phyloP scores from a whole-genome alignment of 345 rosid genomes.

The Salix viminalis region DNA sequence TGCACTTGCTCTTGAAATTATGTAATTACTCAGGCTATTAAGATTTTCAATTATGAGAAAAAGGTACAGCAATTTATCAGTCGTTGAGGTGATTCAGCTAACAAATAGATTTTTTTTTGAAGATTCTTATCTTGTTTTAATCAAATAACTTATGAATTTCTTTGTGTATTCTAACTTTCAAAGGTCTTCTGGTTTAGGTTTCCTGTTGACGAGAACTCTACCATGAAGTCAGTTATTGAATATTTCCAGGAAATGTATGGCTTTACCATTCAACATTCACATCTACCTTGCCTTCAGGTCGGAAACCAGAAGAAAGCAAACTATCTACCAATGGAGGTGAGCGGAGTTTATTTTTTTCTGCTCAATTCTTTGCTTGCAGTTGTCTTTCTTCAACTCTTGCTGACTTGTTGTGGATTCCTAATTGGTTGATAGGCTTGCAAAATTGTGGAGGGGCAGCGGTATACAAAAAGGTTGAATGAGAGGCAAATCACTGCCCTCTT shows the following conservation, averaged over 20 bases:
- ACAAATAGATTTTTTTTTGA: not conserved
- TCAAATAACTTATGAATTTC: not conserved
- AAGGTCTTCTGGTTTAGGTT: slow-evolving; percentile 46
- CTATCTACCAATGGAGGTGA: slow-evolving; percentile 99
- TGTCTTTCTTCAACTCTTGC: not conserved
- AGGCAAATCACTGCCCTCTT: slow-evolving; percentile 88
- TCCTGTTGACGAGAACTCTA: slow-evolving; percentile 89
- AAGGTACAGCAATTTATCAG: not conserved
- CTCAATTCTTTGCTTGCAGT: not conserved
- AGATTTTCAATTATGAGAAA: not conserved
- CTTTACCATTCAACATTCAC: slow-evolving; percentile 81
- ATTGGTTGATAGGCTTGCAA: slow-evolving; percentile 69
- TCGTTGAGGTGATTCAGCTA: not conserved
- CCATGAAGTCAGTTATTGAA: slow-evolving; percentile 94
- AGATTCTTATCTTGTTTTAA: not conserved
- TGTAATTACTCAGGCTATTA: not conserved
- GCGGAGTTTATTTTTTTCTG: not conserved
- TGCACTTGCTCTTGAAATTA: not conserved
- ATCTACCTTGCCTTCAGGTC: slow-evolving; percentile 97
- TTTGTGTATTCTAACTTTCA: slow-evolving; percentile 3
- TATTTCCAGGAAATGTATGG: slow-evolving; percentile 99
- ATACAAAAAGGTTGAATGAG: slow-evolving; percentile 88
- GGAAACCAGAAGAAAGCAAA: slow-evolving; percentile 97
- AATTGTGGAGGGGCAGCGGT: slow-evolving; percentile 95
- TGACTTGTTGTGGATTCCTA: slow-evolving; percentile 4